A percentile compares a stretch with the other conserved stretches of the same genome.
phyloP scores from a whole-genome alignment of 768 basidiomycete genomes.

The Leccinum longicurvipes region DNA sequence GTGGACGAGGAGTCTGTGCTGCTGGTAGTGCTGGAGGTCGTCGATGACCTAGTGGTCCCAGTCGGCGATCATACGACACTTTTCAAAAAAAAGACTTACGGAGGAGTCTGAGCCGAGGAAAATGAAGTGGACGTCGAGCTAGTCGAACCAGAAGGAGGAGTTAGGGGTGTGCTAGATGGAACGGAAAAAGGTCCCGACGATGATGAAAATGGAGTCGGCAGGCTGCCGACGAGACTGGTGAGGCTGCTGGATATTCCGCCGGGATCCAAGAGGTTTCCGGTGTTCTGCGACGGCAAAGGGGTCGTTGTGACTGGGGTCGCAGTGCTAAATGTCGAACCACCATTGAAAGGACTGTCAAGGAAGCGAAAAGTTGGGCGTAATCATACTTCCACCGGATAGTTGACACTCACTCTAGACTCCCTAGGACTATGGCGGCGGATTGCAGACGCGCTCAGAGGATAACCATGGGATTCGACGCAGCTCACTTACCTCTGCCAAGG shows the following conservation, averaged over 20 bases:
- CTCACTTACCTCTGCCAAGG: slow-evolving; percentile 27
- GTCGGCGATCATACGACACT: not conserved
- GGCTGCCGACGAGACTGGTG: slow-evolving; percentile 14
- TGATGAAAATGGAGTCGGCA: slow-evolving; percentile 8
- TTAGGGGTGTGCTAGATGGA: slow-evolving; percentile 17
- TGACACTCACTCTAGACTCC: slow-evolving; percentile 23
- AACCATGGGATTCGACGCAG: not conserved
- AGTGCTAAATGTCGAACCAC: slow-evolving; percentile 1
- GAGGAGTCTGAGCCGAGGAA: slow-evolving; percentile 6
- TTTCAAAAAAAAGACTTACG: slow-evolving; percentile 16
- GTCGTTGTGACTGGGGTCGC: not conserved
- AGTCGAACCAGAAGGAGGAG: slow-evolving; percentile 26
- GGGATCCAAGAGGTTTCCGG: not conserved
- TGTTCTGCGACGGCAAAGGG: not conserved
- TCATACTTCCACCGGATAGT: not conserved
- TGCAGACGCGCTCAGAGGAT: not conserved
- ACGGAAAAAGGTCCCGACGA: slow-evolving; percentile 20
- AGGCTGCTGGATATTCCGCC: slow-evolving; percentile 12
- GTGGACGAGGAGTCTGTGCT: slow-evolving; percentile 8
- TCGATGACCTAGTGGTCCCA: slow-evolving; percentile 10
- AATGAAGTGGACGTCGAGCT: slow-evolving; percentile 20
- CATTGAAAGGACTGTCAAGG: slow-evolving; percentile 7
- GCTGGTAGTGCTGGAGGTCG: slow-evolving; percentile 10
- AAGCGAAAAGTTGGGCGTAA: not conserved
- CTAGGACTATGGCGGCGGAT: slow-evolving; percentile 9